Evolutionary conservation across 257 asterid genomes (phyloP), one percentile per base, ranked within the genome.

Genomic region (Gentiana straminea): DNA sequence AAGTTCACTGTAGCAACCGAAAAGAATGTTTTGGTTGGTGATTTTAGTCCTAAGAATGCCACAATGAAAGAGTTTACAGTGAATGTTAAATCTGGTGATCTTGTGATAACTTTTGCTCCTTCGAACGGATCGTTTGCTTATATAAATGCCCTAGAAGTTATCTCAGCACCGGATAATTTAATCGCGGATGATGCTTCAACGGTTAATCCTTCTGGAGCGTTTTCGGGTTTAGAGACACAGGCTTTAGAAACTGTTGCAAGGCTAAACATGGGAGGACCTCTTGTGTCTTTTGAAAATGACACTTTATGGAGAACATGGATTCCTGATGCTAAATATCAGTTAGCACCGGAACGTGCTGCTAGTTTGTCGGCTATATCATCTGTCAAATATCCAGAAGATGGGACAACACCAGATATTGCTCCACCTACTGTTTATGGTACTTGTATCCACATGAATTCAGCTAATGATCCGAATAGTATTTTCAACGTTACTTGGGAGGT

Each of bases 241-340:
- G 85, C 94, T 33, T 37, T 89, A 4, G 94, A 89, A 70, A 85
- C 86, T 1, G 82, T 81, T 55, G 63, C 68, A 33, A 73, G 94
- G 75, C 84, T 89, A 13, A 89, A 89, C 48, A 85, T 89, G 97
- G 95, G 95, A 3, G 95, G 95, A 4, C 73, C 86, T 7, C 7
- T 72, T 0, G 83, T 89, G 44, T 57, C 91, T 0, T 50, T 60
- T 13, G 65, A 48, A 33, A 83, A 86, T 48, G 95, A 89, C 69
- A 79, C 86, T 0, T 72, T 89, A 46, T 81, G 95, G 61, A 60
- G 95, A 45, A 71, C 70, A 45, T 85, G 97, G 97, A 71, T 60
- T 57, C 46, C 87, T 3, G 97, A 85, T 69, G 41, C 49, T 8
- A 33, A 8, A 32, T 79, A 65, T 67, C 60, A 85, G 68, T 3